A percentile compares a stretch with the other conserved stretches of the same genome.
Conservation (phyloP, 192 early-diverging fungal species). For the Coemansia brasiliensis region DNA sequence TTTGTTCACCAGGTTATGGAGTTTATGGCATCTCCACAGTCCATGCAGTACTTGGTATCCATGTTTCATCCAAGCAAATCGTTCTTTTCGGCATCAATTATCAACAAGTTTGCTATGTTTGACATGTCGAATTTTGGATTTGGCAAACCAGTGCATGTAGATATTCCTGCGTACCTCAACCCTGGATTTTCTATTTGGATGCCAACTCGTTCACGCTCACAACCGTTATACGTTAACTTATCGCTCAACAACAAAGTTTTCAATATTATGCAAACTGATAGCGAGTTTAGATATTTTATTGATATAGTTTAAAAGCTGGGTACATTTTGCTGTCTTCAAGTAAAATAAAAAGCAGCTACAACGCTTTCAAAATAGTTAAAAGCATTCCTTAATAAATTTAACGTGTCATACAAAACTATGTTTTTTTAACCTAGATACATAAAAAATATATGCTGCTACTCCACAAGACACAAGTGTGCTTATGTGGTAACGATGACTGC, state of each 20-base stretch:
- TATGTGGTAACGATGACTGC: conserved; percentile 22
- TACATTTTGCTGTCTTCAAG: too few species aligned
- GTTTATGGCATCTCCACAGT: conserved; percentile 15
- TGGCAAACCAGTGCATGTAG: conserved; percentile 26
- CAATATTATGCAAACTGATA: conserved; percentile 10
- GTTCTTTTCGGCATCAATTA: conserved; percentile 39
- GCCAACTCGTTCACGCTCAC: neutral
- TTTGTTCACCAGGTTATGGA: conserved; percentile 11
- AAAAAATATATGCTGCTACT: too few species aligned
- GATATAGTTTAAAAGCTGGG: too few species aligned
- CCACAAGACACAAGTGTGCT: too few species aligned
- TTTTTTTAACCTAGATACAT: too few species aligned
- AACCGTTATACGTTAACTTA: conserved; percentile 21
- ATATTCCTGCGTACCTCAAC: conserved; percentile 31
- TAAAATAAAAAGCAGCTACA: too few species aligned
- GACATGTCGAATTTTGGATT: conserved; percentile 30
- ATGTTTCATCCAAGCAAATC: conserved; percentile 28
- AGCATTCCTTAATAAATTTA: too few species aligned
- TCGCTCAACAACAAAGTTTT: conserved; percentile 26
- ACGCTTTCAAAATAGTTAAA: too few species aligned
- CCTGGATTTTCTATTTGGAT: conserved; percentile 50
- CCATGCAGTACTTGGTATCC: conserved; percentile 11
- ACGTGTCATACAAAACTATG: too few species aligned
- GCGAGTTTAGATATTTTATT: conserved; percentile 30
- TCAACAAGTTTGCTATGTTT: conserved; percentile 29